phyloP scores from a whole-genome alignment of 1,284 basidiomycete genomes.

The Hymenochaete sp. region DNA sequence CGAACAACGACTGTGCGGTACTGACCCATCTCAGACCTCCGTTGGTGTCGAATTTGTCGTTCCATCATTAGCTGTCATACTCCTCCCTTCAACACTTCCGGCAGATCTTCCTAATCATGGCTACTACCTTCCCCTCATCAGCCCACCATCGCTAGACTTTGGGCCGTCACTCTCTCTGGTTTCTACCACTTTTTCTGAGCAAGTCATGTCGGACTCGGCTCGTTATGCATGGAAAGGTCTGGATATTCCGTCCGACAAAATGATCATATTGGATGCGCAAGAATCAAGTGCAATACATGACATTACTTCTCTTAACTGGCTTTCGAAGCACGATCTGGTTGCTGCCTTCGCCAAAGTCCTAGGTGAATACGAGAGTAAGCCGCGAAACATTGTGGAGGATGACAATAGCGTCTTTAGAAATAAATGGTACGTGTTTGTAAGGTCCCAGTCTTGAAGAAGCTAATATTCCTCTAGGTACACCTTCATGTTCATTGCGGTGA shows the following conservation, averaged over 20 bases:
- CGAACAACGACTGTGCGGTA: neutral
- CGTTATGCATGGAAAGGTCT: constrained; percentile 14
- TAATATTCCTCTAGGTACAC: constrained; percentile 7
- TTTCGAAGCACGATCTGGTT: neutral
- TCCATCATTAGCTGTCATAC: constrained; percentile 14
- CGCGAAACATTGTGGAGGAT: too few relatives aligned
- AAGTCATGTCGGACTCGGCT: constrained; percentile 14
- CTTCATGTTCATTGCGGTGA: constrained; percentile 11
- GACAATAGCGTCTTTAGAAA: too few relatives aligned
- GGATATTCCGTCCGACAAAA: constrained; percentile 11
- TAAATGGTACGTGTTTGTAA: constrained; percentile 15
- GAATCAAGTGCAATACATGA: constrained; percentile 12
- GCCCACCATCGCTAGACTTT: constrained; percentile 11
- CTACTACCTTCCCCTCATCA: constrained; percentile 17
- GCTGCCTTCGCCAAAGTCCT: constrained; percentile 7
- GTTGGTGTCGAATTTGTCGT: constrained; percentile 2
- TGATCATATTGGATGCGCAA: constrained; percentile 4
- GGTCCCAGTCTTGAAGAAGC: neutral
- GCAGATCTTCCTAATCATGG: constrained; percentile 12
- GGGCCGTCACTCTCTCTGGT: neutral
- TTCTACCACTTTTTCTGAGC: constrained; percentile 14
- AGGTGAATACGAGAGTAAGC: too few relatives aligned
- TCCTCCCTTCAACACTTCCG: constrained; percentile 14
- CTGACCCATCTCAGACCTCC: constrained; percentile 10
- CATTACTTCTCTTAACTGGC: constrained; percentile 6